These are phyloP conservation scores for Aspergillus ustus DNA, from an alignment of 2,329 filamentous ascomycete genomes.

Conservation along the genomic window DNA sequence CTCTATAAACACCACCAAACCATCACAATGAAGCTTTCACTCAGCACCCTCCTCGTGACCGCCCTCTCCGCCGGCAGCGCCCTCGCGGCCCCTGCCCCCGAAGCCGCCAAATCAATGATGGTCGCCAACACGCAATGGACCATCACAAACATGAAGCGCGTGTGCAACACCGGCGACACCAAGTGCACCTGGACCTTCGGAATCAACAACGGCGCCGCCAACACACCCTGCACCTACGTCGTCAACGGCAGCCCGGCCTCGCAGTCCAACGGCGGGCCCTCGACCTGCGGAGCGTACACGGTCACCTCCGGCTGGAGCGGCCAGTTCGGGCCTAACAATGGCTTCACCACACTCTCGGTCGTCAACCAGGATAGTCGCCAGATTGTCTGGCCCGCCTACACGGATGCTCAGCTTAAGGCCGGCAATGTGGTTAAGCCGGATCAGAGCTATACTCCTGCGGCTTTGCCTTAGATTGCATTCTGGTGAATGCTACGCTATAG, in stretches of 20 bases:
- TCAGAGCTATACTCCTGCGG: conserved; percentile 6
- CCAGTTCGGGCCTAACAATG: conserved; percentile 6
- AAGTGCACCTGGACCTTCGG: conserved; percentile 14
- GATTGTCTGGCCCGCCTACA: conserved; percentile 9
- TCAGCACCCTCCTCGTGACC: not conserved
- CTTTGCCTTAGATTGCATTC: not conserved
- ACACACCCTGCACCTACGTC: conserved; percentile 5
- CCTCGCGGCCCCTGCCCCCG: not conserved
- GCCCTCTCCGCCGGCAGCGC: not conserved
- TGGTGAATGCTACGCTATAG: not conserved
- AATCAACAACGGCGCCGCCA: not conserved
- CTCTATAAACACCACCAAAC: not conserved
- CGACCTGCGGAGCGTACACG: not conserved
- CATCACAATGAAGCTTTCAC: conserved; percentile 4
- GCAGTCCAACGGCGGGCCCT: conserved; percentile 4
- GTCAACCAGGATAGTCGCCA: not conserved
- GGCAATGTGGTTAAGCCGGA: not conserved
- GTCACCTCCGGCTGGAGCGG: conserved; percentile 13
- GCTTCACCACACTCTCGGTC: conserved; percentile 4
- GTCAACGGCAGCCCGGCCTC: conserved; percentile 4
- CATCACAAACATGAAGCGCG: conserved; percentile 6
- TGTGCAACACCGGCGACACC: conserved; percentile 9
- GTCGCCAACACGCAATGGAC: conserved; percentile 3
- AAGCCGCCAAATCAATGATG: conserved; percentile 10
- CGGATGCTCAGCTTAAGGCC: not conserved